Percentiles rank a stretch among this genome's conserved stretches.
phyloP scores from a whole-genome alignment of 2,329 filamentous ascomycete species.

The Fusarium sterilihyphosum region DNA sequence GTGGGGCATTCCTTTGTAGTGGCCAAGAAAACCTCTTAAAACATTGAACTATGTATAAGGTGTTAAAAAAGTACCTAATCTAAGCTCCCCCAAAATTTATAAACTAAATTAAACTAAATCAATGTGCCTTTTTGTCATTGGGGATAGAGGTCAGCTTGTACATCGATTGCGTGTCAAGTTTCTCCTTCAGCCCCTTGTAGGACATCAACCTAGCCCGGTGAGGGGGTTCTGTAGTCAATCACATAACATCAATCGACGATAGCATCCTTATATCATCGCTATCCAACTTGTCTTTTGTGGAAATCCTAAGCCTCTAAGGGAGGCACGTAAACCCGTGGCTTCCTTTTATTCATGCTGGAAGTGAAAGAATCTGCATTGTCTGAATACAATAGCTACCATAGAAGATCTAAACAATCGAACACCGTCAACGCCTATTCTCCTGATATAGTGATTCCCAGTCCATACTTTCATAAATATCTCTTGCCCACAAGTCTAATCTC shows the following conservation, averaged over 20 bases:
- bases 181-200: background rate
- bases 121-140: background rate
- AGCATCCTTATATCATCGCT: background rate
- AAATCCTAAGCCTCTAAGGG: background rate
- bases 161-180: background rate
- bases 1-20: too few species aligned
- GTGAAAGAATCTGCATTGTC: constrained; percentile 24
- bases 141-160: background rate
- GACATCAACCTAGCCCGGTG: background rate
- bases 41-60: too few species aligned
- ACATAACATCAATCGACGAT: background rate
- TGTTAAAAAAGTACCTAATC: too few species aligned
- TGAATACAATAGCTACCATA: background rate
- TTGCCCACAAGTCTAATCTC: background rate
- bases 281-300: background rate
- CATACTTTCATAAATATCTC: background rate
- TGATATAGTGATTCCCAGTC: constrained; percentile 7
- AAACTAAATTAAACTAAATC: too few species aligned
- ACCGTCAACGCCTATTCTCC: constrained; percentile 35
- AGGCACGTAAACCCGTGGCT: background rate
- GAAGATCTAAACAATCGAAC: constrained; percentile 21
- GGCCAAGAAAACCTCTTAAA: too few species aligned
- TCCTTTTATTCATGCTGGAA: constrained; percentile 13
- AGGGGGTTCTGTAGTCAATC: background rate
- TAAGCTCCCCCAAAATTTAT: too few species aligned